Evolutionary conservation across 1,284 basidiomycete species (phyloP).

Genomic region (Trametes versicolor): DNA sequence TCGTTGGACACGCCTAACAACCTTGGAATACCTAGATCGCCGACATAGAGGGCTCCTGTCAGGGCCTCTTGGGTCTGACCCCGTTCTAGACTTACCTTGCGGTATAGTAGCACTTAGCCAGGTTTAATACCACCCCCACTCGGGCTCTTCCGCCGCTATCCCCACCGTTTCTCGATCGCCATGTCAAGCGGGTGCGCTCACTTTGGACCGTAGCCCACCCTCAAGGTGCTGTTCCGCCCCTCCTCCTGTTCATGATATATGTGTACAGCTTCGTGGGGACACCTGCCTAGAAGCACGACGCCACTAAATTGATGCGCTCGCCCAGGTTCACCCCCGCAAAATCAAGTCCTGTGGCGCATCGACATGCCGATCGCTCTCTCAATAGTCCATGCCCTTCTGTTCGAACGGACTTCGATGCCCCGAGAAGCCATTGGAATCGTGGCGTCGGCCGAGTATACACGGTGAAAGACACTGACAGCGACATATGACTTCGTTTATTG

Average conservation of each 20-base stretch:
- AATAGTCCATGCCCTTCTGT: neutral
- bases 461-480: neutral
- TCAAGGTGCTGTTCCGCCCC: no score
- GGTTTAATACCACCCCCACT: conserved; percentile 2
- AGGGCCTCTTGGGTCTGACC: conserved; percentile 76
- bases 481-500: neutral
- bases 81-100: conserved; percentile 53
- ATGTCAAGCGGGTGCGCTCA: no score
- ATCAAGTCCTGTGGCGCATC: neutral
- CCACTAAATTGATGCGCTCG: neutral
- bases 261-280: neutral
- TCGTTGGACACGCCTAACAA: neutral
- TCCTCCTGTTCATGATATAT: no score
- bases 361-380: neutral
- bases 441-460: conserved; percentile 2
- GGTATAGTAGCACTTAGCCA: neutral
- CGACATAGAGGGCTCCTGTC: conserved; percentile 90
- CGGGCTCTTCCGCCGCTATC: neutral
- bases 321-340: neutral
- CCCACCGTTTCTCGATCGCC: no score
- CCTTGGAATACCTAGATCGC: conserved; percentile 57
- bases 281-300: neutral
- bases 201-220: no score
- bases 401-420: neutral
- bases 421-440: conserved; percentile 11